These are phyloP conservation scores for Fusarium albidum DNA, from an alignment of 2,329 filamentous ascomycete genomes.

Conservation along the genomic window DNA sequence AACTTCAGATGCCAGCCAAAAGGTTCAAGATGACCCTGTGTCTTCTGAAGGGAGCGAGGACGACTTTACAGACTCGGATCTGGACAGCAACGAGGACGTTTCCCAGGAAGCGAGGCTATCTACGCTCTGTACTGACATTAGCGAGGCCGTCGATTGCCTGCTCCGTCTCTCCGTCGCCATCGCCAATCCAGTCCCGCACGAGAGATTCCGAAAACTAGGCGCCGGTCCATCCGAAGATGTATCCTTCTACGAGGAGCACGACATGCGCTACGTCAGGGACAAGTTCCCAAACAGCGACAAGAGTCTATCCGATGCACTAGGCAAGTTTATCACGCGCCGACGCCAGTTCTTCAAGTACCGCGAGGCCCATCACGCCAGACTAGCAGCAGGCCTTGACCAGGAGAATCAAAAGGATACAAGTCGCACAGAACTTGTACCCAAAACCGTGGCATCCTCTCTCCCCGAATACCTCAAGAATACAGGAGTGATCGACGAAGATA, in stretches of 20 bases:
- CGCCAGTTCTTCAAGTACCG: slow-evolving; percentile 49
- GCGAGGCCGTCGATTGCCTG: slow-evolving; percentile 43
- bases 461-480: slow-evolving; percentile 21
- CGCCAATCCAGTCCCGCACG: slow-evolving; percentile 46
- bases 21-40: accelerated
- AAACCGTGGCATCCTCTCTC: slow-evolving; percentile 38
- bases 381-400: slow-evolving; percentile 37
- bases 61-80: not conserved
- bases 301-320: slow-evolving; percentile 38
- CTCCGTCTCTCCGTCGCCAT: slow-evolving; percentile 49
- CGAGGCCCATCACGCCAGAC: slow-evolving; percentile 45
- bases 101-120: slow-evolving; percentile 22
- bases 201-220: slow-evolving; percentile 35
- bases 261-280: slow-evolving; percentile 41
- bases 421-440: not conserved
- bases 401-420: slow-evolving; percentile 15
- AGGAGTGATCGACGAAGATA: slow-evolving; percentile 28
- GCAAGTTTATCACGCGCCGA: slow-evolving; percentile 44
- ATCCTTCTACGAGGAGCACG: slow-evolving; percentile 36
- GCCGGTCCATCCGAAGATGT: slow-evolving; percentile 27
- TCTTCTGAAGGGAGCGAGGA: not conserved
- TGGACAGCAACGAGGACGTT: not conserved
- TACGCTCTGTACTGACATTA: slow-evolving; percentile 26
- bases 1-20: accelerated
- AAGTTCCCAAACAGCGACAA: slow-evolving; percentile 40